Percentiles rank a stretch among this genome's conserved stretches.
These are phyloP conservation scores for Uncinocarpus reesii DNA, from an alignment of 2,329 filamentous ascomycete genomes.

Conservation along the genomic window DNA sequence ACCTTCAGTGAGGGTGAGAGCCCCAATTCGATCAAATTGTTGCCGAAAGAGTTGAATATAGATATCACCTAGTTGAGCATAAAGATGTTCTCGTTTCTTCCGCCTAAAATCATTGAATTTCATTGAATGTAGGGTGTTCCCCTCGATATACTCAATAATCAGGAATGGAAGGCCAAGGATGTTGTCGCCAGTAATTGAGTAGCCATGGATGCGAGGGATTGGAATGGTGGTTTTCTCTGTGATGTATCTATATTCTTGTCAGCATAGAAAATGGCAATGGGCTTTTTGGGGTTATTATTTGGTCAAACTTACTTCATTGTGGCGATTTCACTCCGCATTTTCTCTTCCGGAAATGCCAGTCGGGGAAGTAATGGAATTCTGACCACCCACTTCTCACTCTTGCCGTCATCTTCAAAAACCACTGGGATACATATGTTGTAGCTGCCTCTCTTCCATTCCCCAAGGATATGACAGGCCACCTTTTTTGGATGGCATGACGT, in stretches of 20 bases:
- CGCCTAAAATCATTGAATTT: background rate
- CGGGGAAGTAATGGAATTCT: conserved; percentile 12
- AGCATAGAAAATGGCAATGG: background rate
- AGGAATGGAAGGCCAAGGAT: conserved; percentile 11
- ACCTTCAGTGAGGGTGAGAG: conserved; percentile 3
- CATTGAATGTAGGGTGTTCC: conserved; percentile 4
- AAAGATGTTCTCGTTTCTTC: background rate
- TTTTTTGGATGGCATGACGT: conserved; percentile 8
- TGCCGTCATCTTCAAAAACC: conserved; percentile 3
- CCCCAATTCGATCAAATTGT: conserved; percentile 8
- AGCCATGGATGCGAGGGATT: conserved; percentile 15
- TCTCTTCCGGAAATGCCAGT: conserved; percentile 8
- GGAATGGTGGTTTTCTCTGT: conserved; percentile 17
- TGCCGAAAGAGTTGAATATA: conserved; percentile 10
- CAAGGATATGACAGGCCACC: background rate
- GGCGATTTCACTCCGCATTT: conserved; percentile 9
- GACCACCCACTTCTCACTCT: conserved; percentile 3
- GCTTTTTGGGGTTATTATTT: background rate
- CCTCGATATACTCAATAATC: conserved; percentile 9
- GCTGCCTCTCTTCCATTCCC: conserved; percentile 6
- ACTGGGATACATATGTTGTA: conserved; percentile 13
- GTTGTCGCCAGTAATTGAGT: conserved; percentile 12
- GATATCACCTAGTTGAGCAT: conserved; percentile 7
- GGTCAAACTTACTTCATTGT: conserved; percentile 7
- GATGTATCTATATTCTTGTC: conserved; percentile 11